Conservation (phyloP, 331 rosid species). For the Quercus phellos region DNA sequence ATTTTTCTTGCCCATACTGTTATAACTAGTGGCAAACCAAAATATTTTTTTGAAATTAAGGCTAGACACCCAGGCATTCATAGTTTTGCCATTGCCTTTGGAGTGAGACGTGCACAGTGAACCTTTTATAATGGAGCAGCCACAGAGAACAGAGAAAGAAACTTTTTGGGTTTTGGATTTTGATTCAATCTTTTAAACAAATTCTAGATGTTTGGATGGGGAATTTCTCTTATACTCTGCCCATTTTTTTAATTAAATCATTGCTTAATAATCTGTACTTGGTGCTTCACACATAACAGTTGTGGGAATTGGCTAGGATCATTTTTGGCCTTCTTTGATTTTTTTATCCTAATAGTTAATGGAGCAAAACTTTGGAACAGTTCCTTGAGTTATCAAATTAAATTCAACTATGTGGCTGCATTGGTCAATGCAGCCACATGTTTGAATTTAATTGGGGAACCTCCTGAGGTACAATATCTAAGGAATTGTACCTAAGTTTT, state of each 20-base stretch:
- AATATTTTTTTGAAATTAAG: background rate
- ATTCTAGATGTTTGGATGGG: background rate
- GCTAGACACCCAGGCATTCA: background rate
- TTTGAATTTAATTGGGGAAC: too few relatives aligned
- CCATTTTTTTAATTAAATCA: background rate
- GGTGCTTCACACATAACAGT: background rate
- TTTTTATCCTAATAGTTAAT: background rate
- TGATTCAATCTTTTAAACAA: background rate
- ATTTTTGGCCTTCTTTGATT: background rate
- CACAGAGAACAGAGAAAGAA: too few relatives aligned
- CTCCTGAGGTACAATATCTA: too few relatives aligned
- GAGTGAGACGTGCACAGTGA: background rate
- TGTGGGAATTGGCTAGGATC: background rate
- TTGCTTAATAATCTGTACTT: background rate
- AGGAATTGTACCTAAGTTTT: too few relatives aligned
- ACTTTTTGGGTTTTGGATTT: background rate
- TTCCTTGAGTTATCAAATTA: too few relatives aligned
- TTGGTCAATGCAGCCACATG: too few relatives aligned
- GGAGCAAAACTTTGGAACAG: too few relatives aligned
- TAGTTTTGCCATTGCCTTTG: background rate
- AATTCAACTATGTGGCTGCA: too few relatives aligned
- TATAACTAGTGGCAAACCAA: background rate
- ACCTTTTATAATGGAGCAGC: background rate
- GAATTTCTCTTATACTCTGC: background rate
- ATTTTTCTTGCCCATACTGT: background rate